Conservation (phyloP, 176 grass and related monocot species). For the Thinopyrum elongatum region DNA sequence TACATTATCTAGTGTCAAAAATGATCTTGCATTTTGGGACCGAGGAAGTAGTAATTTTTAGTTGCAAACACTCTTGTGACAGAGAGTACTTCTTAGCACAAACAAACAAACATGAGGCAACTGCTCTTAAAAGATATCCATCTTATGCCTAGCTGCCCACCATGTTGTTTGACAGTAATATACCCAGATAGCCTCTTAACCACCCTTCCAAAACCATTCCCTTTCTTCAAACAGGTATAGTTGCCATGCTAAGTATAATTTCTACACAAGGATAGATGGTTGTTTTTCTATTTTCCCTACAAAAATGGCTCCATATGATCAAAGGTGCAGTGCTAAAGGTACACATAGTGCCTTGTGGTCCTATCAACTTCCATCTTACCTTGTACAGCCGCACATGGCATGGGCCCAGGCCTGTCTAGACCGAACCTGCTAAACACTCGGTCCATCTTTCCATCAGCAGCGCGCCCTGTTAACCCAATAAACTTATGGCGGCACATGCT, state of each 20-base stretch:
- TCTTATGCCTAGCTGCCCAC: slow-evolving; percentile 1
- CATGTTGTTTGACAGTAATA: background rate
- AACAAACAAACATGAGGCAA: background rate
- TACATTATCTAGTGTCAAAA: no score
- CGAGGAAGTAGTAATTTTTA: background rate
- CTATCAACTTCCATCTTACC: slow-evolving; percentile 35
- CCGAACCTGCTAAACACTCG: slow-evolving; percentile 28
- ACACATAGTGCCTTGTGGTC: slow-evolving; percentile 30
- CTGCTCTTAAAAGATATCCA: background rate
- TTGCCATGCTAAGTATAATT: background rate
- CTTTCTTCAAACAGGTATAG: slow-evolving; percentile 14
- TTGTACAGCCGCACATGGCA: slow-evolving; percentile 51
- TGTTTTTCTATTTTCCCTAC: background rate
- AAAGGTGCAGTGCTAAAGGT: slow-evolving; percentile 14
- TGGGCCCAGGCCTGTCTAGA: slow-evolving; percentile 36
- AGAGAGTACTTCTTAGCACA: background rate
- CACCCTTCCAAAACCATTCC: slow-evolving; percentile 15
- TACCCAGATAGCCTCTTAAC: background rate
- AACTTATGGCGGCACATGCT: slow-evolving; percentile 42
- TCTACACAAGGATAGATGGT: slow-evolving; percentile 14
- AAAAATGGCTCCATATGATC: slow-evolving; percentile 21
- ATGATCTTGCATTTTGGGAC: no score
- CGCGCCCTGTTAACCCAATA: slow-evolving; percentile 20
- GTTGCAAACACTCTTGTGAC: background rate
- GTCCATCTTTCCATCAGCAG: slow-evolving; percentile 19